These are phyloP conservation scores for Tuber indicum DNA, from an alignment of 495 filamentous ascomycete species.

Conservation along the genomic window DNA sequence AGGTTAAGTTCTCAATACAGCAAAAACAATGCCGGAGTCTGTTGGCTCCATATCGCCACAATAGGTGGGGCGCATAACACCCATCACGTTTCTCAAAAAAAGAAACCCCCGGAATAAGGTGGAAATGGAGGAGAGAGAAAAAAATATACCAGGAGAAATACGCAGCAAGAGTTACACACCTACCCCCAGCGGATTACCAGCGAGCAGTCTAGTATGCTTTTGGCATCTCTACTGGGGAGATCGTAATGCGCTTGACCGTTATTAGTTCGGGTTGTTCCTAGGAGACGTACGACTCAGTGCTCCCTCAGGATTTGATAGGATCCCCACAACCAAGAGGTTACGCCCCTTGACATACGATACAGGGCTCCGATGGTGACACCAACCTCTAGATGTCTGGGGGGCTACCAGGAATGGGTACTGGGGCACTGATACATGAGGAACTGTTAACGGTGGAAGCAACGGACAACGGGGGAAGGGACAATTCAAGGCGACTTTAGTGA, in stretches of 20 bases:
- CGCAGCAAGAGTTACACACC: neutral
- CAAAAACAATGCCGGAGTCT: neutral
- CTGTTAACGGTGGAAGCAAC: neutral
- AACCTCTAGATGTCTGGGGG: neutral
- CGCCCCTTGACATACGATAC: neutral
- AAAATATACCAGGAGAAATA: neutral
- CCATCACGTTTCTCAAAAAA: neutral
- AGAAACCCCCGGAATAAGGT: neutral
- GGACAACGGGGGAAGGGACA: neutral
- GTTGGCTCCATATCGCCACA: neutral
- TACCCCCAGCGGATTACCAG: neutral
- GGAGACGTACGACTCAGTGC: neutral
- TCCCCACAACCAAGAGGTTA: neutral
- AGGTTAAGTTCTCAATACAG: neutral
- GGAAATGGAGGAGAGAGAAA: neutral
- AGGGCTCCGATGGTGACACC: neutral
- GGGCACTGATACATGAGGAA: neutral
- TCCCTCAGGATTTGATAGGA: neutral
- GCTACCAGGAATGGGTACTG: neutral
- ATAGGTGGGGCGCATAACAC: neutral
- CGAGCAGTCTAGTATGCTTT: neutral
- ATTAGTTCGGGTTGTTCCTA: neutral
- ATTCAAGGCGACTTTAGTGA: neutral
- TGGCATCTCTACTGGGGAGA: neutral
- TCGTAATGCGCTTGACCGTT: neutral